Evolutionary conservation across 345 rosid genomes (phyloP).

Genomic region (Syzygium jambos): DNA sequence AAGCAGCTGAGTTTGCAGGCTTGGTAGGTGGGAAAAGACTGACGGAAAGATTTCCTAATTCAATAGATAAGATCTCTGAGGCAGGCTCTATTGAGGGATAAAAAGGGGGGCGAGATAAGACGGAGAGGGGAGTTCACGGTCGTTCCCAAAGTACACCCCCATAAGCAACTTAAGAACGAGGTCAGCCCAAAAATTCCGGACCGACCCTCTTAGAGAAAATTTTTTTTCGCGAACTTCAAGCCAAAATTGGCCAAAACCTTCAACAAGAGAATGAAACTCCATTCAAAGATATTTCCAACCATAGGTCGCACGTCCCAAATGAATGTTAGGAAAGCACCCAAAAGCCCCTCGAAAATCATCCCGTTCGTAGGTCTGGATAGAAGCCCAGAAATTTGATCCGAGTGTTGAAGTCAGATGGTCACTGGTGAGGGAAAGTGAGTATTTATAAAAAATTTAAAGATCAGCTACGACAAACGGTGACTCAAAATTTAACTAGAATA

Average conservation of each 20-base stretch:
- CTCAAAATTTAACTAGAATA: not conserved
- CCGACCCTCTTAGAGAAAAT: not conserved
- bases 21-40: not conserved
- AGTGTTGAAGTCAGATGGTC: not conserved
- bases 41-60: not conserved
- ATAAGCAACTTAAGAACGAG: not conserved
- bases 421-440: not conserved
- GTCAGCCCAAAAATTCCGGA: not conserved
- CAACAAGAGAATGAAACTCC: not conserved
- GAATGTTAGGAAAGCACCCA: not conserved
- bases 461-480: fast-evolving
- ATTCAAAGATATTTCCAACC: too few species aligned
- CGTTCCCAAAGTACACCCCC: not conserved
- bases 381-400: fast-evolving
- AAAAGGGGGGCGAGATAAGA: not conserved
- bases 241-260: not conserved
- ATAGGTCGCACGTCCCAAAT: not conserved
- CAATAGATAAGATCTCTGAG: fast-evolving
- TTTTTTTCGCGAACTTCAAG: not conserved
- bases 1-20: not conserved
- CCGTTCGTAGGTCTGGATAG: not conserved
- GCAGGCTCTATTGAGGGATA: not conserved
- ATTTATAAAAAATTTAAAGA: not conserved
- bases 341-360: not conserved
- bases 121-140: not conserved